Base-by-base conservation (phyloP, 345 rosid genomes). In the Viola odorata region DNA sequence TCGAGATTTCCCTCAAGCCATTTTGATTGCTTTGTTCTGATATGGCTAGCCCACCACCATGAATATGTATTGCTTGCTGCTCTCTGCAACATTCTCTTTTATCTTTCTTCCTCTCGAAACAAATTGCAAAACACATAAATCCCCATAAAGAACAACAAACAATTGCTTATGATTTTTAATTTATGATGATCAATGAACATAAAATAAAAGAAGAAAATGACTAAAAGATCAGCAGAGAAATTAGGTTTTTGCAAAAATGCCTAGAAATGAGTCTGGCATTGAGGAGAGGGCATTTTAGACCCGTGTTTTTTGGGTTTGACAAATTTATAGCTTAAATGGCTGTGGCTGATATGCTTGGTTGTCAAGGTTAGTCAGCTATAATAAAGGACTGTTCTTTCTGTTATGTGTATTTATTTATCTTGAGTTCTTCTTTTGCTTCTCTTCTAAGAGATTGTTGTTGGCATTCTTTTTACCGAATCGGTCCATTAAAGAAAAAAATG, bases 21-120 rank as follows among this genome's bases (percentile, higher is more conserved):
- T 81, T 88, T 86, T 4, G 96, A 88, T 53, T 88, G 92, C 71
- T 88, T 88, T 32, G 96, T 88, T 47, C 96, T 74, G 50, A 88
- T 81, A 69, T 88, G 92, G 78, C 92, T 88, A 3, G 92, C 92
- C 96, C 96, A 88, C 96, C 92, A 86, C 96, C 96, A 88, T 63
- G 90, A 86, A 75, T 88, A 84, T 0, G 96, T 90, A 81, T 84
- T 82, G 68, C 79, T 75, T 58, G 92, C 92, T 38, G 90, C 92
- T 77, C 88, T 78, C 60, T 84, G 96, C 80, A 86, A 67, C 96
- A 84, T 82, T 39, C n/a, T 58, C 36, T 32, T 0, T 40, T 69
- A 48, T 58, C 41, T 50, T 52, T 47, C 12, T 67, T 13, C 7
- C 67, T 56, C 65, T 23, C 32, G 32, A 23, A 23, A 23, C 32